These are phyloP conservation scores for Effrenium voratum DNA, from an alignment of 73 alveolate genomes.

Conservation along the genomic window DNA sequence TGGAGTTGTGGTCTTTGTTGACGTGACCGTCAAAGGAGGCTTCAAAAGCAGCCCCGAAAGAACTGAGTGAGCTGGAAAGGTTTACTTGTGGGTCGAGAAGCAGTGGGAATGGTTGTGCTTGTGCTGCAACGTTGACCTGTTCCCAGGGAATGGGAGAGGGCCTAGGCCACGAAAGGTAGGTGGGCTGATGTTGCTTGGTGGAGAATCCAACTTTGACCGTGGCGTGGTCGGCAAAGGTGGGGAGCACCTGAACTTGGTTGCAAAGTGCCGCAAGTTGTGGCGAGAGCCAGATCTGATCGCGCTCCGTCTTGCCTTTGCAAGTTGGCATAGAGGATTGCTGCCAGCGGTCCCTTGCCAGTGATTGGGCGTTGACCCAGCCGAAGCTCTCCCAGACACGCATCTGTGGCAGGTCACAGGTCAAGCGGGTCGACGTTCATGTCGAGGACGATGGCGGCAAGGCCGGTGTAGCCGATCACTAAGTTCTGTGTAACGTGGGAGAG, in stretches of 20 bases:
- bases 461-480: background rate
- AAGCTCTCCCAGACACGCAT: background rate
- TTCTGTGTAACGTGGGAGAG: too few relatives aligned
- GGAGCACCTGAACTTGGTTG: background rate
- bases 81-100: background rate
- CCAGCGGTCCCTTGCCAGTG: background rate
- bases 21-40: background rate
- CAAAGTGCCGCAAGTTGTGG: background rate
- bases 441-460: background rate
- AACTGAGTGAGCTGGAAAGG: background rate
- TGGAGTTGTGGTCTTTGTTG: background rate
- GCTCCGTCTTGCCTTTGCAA: background rate
- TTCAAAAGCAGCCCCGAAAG: background rate
- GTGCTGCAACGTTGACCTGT: background rate
- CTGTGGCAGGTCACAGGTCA: background rate
- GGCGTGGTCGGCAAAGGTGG: background rate
- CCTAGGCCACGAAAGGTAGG: background rate
- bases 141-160: background rate
- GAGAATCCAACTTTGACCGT: background rate
- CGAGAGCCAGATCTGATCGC: background rate
- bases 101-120: background rate
- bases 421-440: background rate
- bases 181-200: background rate
- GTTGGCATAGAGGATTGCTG: background rate
- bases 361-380: background rate